Evolutionary conservation across 1,284 basidiomycete species (phyloP), one percentile per base, ranked within the genome.

Genomic region (Pseudozyma thailandica): DNA sequence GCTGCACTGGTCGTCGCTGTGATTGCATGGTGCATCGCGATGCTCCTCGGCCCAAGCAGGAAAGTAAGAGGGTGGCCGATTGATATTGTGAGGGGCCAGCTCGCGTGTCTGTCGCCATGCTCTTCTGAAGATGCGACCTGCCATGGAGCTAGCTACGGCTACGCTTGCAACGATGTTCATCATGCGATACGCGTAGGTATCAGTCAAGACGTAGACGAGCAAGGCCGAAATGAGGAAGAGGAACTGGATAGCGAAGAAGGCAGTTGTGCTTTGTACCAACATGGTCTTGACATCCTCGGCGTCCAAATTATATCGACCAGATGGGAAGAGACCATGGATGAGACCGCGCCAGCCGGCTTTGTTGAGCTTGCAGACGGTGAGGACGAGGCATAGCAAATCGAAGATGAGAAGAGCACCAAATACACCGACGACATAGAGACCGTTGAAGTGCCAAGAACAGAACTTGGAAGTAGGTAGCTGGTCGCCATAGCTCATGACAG

Each of bases 361-460:
- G 62, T 75, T 75, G 44, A 78, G 73, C 44, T 75, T 77, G 62
- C 63, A 63, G 26, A 74, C 61, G 39, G 75, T 75, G 23, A 77
- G 50, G 16, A 56, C 28, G 33, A 78, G 60, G 57, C 62, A 66
- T 42, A 77, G 54, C 27, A 69, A 39, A 49, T 75, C 74, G 48
- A 77, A 77, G 43, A 74, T 27, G 30, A 66, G 50, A 6, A 75
- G 52, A 9, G 61, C 58, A 15, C 55, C 65, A 26, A 76, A 57
- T 5, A 77, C 65, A 28, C 64, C 59, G 21, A 78, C 51, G 23
- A 71, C 56, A 39, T 65, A 65, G 28, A 60, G 50, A 21, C 68
- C 64, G 50, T 68, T 65, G 44, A 73, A 56, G 13, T 50, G 49
- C 62, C 75, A 74, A 15, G 57, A 35, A 58, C 77, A 78, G 48